Percentiles rank a stretch among this genome's conserved stretches.
Conservation (phyloP, 805 yeast species). For the Saturnispora zaruensis region DNA sequence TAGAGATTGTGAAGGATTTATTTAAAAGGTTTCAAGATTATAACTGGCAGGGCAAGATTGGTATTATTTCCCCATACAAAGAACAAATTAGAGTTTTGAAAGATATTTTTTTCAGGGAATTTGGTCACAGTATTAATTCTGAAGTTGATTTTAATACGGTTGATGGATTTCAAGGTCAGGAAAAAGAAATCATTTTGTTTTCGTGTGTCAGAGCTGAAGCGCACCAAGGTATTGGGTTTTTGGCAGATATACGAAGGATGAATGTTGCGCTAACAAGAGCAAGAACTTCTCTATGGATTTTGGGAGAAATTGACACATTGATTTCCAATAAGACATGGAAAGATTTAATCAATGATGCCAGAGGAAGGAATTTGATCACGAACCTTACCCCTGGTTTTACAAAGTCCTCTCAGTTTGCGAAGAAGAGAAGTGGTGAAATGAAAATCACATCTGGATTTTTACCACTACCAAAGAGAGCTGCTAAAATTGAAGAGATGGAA, state of each 20-base stretch:
- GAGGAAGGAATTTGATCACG: slow-evolving; percentile 31
- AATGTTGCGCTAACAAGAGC: slow-evolving; percentile 97
- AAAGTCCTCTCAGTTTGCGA: not conserved
- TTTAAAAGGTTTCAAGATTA: slow-evolving; percentile 38
- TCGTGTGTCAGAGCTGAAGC: slow-evolving; percentile 91
- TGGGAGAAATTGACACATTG: slow-evolving; percentile 72
- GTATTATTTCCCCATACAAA: slow-evolving; percentile 90
- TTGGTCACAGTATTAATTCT: slow-evolving; percentile 54
- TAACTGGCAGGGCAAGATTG: slow-evolving; percentile 66
- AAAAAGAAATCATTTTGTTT: slow-evolving; percentile 85
- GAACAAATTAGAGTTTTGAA: slow-evolving; percentile 66
- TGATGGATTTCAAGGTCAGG: slow-evolving; percentile 98
- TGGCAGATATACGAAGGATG: slow-evolving; percentile 89
- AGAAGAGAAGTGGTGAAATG: not conserved
- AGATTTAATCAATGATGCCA: slow-evolving; percentile 58
- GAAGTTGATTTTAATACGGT: slow-evolving; percentile 87
- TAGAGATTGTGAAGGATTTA: slow-evolving; percentile 54
- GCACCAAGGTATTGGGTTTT: slow-evolving; percentile 69
- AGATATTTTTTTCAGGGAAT: slow-evolving; percentile 45
- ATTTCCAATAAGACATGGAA: slow-evolving; percentile 64
- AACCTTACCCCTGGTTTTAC: slow-evolving; percentile 24
- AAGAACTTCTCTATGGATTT: slow-evolving; percentile 80
- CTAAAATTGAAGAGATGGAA: not conserved
- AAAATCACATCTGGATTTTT: slow-evolving; percentile 5
- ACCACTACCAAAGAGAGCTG: slow-evolving; percentile 6